Conservation (phyloP, 768 basidiomycete species). For the Lanmaoa pseudosensibilis region DNA sequence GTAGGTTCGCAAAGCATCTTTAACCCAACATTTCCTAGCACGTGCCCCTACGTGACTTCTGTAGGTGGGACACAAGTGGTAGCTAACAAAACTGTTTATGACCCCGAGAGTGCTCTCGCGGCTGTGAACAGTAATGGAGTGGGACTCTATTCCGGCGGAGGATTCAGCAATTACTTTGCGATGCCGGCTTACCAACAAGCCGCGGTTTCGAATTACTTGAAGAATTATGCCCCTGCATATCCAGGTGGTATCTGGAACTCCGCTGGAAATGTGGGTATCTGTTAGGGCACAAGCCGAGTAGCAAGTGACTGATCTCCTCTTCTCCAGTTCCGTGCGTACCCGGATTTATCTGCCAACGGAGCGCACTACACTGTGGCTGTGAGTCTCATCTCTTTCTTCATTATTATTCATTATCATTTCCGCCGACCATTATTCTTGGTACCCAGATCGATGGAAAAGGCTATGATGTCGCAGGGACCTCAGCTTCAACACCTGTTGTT, state of each 20-base stretch:
- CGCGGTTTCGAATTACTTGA: constrained; percentile 34
- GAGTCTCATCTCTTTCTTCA: too few relatives aligned
- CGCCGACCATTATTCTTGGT: too few relatives aligned
- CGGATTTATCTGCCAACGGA: constrained; percentile 39
- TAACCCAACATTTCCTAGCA: constrained; percentile 49
- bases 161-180: constrained; percentile 48
- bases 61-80: constrained; percentile 47
- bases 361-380: constrained; percentile 34
- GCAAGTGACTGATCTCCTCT: too few relatives aligned
- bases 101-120: constrained; percentile 54
- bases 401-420: too few relatives aligned
- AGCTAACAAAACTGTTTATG: constrained; percentile 27
- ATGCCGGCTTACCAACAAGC: constrained; percentile 40
- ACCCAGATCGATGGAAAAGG: too few relatives aligned
- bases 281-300: too few relatives aligned
- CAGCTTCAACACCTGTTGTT: too few relatives aligned
- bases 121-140: too few relatives aligned
- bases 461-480: too few relatives aligned
- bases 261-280: too few relatives aligned
- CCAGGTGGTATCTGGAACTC: constrained; percentile 26
- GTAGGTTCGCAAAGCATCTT: constrained; percentile 30
- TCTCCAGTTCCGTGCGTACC: constrained; percentile 37
- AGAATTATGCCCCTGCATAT: constrained; percentile 30
- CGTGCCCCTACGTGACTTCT: constrained; percentile 49
- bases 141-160: constrained; percentile 64